Evolutionary conservation across 371 early-diverging fungal genomes (phyloP), one percentile per base, ranked within the genome.

Genomic region (Coemansia sp.): DNA sequence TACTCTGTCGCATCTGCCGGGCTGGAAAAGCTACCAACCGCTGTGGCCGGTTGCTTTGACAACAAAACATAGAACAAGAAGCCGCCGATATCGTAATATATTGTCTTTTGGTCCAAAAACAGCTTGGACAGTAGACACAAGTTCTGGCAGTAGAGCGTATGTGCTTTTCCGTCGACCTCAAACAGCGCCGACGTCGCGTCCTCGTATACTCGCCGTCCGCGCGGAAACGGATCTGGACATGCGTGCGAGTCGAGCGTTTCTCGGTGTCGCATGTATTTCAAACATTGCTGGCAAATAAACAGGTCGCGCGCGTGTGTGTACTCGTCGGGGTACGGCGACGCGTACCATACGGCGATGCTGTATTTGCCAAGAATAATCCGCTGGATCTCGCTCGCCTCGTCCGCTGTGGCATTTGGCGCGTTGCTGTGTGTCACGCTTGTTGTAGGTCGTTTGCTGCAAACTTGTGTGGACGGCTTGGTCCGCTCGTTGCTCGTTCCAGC

Each of bases 271-370:
- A 79, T 90, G 69, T 94, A 94, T 61, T 86, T 84, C 32, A 94
- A 78, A 76, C 95, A 96, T 51, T 85, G 89, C 67, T 96, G 94
- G 76, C 98, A 99, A 26, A 98, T 86, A 70, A 89, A 93, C 12
- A 98, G 83, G 15, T 83, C 76, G 48, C 86, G 87, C 23, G 87
- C 82, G 53, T 80, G 79, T 28, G 85, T 80, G 71, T 89, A 92
- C 55, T 93, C 94, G 65, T 87, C 88, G 0, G 99, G 99, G 76
- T 94, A 98, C 7, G 98, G 97, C 19, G 96, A 90, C 68, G 92
- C 87, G 80, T 96, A 98, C 97, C 97, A 97, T 0, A 95, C 86
- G 12, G 88, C 86, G 13, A 92, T 89, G 60, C 87, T 85, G 71
- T 85, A 90, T 21, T 82, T 73, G 8, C 90, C 91, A 57, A 90